Evolutionary conservation across 1,284 basidiomycete species (phyloP).

Genomic region (Apiotrichum laibachii): DNA sequence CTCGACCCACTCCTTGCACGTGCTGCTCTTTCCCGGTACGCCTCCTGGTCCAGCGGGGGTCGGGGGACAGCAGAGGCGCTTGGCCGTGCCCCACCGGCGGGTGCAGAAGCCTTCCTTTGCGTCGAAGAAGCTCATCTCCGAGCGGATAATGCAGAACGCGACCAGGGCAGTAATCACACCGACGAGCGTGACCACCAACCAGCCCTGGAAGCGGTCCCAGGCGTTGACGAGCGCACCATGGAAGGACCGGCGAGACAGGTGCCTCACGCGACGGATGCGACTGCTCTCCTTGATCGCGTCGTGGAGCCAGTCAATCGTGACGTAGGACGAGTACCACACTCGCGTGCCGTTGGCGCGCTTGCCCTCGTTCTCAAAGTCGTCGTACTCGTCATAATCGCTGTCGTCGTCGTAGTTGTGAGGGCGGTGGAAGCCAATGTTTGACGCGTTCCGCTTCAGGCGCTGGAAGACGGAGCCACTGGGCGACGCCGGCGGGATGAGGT

Average conservation of each 20-base stretch:
- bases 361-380: constrained; percentile 54
- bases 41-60: background rate
- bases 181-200: constrained; percentile 81
- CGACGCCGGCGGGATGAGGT: constrained; percentile 6
- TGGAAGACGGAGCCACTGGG: constrained; percentile 33
- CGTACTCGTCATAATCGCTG: constrained; percentile 25
- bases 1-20: constrained; percentile 69
- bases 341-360: constrained; percentile 74
- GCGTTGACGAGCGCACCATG: constrained; percentile 68
- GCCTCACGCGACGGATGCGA: constrained; percentile 66
- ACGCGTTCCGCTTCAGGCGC: constrained; percentile 35
- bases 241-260: constrained; percentile 62
- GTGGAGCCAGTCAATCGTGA: constrained; percentile 75
- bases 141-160: constrained; percentile 81
- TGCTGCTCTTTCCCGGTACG: constrained; percentile 41
- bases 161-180: constrained; percentile 71
- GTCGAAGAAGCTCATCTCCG: constrained; percentile 90
- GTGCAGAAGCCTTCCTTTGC: constrained; percentile 86
- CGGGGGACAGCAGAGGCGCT: constrained; percentile 72
- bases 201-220: constrained; percentile 80
- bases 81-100: constrained; percentile 68
- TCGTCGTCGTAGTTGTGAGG: constrained; percentile 31
- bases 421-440: constrained; percentile 34
- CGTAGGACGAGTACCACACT: constrained; percentile 77
- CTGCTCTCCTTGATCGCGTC: constrained; percentile 87